These are phyloP conservation scores for Xylariales sp. DNA, from an alignment of 2,329 filamentous ascomycete species.

Conservation along the genomic window DNA sequence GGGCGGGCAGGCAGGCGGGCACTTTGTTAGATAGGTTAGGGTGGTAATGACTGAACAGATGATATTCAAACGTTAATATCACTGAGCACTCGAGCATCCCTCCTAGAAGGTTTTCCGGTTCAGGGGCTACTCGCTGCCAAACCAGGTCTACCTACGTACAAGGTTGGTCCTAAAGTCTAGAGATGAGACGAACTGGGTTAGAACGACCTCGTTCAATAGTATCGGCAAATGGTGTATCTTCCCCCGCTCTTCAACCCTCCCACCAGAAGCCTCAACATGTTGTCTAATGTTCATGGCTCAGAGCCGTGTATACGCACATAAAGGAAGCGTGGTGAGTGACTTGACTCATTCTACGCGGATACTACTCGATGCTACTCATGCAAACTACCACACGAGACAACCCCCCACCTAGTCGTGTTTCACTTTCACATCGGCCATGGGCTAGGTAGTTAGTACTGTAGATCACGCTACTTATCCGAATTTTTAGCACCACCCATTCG, in stretches of 20 bases:
- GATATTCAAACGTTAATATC: slow-evolving; percentile 14
- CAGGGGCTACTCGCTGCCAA: background rate
- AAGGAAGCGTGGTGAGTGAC: background rate
- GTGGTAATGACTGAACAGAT: slow-evolving; percentile 24
- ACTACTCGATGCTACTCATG: too few relatives aligned
- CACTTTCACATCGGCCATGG: background rate
- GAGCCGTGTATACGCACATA: background rate
- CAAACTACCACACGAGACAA: background rate
- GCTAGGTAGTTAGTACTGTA: too few relatives aligned
- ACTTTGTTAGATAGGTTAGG: slow-evolving; percentile 20
- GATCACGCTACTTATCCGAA: background rate
- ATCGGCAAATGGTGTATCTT: background rate
- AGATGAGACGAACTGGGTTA: background rate
- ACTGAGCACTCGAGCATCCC: background rate
- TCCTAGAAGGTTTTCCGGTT: background rate
- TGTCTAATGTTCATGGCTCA: background rate
- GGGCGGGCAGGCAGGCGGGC: slow-evolving; percentile 6
- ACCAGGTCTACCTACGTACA: background rate
- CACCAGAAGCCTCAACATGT: background rate
- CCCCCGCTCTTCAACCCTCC: too few relatives aligned
- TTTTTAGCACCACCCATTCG: background rate
- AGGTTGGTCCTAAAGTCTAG: background rate
- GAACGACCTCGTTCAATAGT: too few relatives aligned
- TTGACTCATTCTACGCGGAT: background rate
- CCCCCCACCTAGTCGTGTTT: too few relatives aligned